Evolutionary conservation across 2,329 filamentous ascomycete species (phyloP).

Genomic region (Pestalotiopsis sp.): DNA sequence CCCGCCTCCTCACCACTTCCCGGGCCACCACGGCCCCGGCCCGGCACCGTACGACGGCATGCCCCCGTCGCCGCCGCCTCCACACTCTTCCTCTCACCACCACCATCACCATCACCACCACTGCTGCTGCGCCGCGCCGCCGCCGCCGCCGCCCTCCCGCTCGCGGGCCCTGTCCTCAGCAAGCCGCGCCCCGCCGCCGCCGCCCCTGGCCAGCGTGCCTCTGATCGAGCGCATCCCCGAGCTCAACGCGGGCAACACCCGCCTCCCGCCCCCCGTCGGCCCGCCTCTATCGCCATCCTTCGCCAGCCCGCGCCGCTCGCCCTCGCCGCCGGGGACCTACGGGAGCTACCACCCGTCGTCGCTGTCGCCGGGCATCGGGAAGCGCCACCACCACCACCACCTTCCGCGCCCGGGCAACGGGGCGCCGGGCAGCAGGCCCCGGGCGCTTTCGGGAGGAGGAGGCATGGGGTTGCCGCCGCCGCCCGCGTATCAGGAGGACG

Average conservation of each 20-base stretch:
- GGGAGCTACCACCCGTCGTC: neutral
- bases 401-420: neutral
- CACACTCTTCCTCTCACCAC: neutral
- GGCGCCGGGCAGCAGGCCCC: neutral
- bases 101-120: neutral
- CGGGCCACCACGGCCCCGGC: neutral
- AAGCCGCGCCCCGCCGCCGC: neutral
- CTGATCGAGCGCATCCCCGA: slow-evolving; percentile 1
- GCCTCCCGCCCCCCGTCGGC: neutral
- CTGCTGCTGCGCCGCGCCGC: neutral
- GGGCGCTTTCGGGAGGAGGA: neutral
- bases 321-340: neutral
- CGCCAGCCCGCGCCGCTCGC: neutral
- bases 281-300: neutral
- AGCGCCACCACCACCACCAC: neutral
- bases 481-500: neutral
- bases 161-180: neutral
- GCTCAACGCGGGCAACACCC: slow-evolving; percentile 2
- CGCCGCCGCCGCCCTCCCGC: neutral
- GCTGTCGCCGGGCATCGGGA: neutral
- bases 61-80: neutral
- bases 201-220: neutral
- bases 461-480: neutral
- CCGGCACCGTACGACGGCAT: neutral
- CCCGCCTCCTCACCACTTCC: neutral